Conservation (phyloP, 23 red algal genomes). For the Gracilaria gracilis region DNA sequence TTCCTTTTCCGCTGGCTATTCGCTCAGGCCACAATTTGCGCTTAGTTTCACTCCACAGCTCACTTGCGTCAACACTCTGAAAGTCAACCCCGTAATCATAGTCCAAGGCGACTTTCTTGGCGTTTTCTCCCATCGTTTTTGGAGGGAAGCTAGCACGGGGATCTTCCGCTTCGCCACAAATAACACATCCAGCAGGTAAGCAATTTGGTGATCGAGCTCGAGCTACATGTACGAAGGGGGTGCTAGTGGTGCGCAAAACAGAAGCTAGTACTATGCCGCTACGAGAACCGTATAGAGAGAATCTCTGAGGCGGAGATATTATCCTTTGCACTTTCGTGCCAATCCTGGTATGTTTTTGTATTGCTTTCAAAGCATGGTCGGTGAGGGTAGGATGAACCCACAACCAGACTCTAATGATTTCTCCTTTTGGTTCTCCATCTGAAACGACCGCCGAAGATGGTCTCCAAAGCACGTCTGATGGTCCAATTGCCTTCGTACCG, state of each 20-base stretch:
- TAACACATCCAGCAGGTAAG: conserved; percentile 45
- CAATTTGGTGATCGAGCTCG: conserved; percentile 32
- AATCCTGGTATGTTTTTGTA: background rate
- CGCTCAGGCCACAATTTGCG: conserved; percentile 26
- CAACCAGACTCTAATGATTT: conserved; percentile 30
- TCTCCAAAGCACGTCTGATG: conserved; percentile 49
- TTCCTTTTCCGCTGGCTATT: conserved; percentile 25
- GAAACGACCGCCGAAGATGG: background rate
- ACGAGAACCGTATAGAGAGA: conserved; percentile 49
- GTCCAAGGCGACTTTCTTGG: background rate
- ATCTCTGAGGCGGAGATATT: conserved; percentile 17
- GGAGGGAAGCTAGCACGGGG: conserved; percentile 60
- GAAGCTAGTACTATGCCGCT: conserved; percentile 50
- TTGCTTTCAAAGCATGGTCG: background rate
- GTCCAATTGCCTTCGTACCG: conserved; percentile 28
- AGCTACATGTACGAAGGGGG: background rate
- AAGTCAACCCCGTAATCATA: conserved; percentile 10
- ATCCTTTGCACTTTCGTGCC: background rate
- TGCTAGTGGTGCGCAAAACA: conserved; percentile 11
- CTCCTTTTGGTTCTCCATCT: background rate
- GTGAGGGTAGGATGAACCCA: conserved; percentile 36
- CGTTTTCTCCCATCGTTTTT: conserved; percentile 52
- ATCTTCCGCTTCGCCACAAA: conserved; percentile 23
- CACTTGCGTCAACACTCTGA: conserved; percentile 2
- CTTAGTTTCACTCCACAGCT: conserved; percentile 43